Evolutionary conservation across 176 grass and related monocot genomes (phyloP), one percentile per base, ranked within the genome.

Genomic region (Oryza meridionalis): DNA sequence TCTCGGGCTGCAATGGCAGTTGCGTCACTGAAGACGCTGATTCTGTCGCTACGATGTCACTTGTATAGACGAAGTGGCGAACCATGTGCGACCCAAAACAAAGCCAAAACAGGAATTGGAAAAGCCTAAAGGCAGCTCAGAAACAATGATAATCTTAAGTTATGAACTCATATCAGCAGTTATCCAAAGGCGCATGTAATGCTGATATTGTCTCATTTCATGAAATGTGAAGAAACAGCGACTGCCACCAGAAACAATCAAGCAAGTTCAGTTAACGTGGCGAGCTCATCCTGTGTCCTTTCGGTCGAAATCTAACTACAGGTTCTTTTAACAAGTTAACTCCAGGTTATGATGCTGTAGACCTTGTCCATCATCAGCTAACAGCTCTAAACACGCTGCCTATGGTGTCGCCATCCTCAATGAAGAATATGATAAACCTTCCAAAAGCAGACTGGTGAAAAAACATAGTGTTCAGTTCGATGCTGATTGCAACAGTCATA

Each of bases 391-490:
- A 33, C 14, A 53, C 13, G 19, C 51, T 38, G 19, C 24, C 29
- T 73, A 7, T 53, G 11, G 7, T 72, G 27, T 46, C 64, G 71
- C 38, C 51, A 22, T 64, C 43, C 26, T 43, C 24, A 9, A 33
- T 50, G 55, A 82, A 46, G 58, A 6, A 22, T 82, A 64, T 7
- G 55, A 47, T 17, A 24, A 25, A 21, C 4, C 26, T 74, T 83
- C 58, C 27, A 44, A 31, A 72, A 11, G 35, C 35, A 10, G 53
- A 63, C 22, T 64, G 71, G 45, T 69, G 46, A 77, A 82, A 72
- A 8, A 14, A 77, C 46, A 76, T 25, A 44, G 4, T 53, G 15
- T 66, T 88, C 74, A 72, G 67, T 43, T 82, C 13, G 29, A 69
- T 69, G 44, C 26, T 42, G 6, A 44, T 8, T 2, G 55, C 33